Conservation (phyloP, 495 filamentous ascomycete genomes). For the Xylaria intraflava region DNA sequence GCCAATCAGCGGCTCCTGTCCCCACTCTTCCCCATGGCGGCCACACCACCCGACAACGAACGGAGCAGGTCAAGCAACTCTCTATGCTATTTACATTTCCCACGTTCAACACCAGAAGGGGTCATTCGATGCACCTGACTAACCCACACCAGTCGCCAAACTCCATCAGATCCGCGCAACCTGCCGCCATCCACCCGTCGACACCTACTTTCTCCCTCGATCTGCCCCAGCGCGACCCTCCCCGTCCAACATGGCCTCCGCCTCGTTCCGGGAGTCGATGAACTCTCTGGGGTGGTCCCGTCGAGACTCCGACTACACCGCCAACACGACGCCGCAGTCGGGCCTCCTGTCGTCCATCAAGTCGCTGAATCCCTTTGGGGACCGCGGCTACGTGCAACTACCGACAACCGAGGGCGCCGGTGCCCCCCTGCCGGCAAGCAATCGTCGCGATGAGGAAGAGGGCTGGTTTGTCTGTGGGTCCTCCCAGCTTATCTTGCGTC, state of each 20-base stretch:
- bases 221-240: slow-evolving; percentile 3
- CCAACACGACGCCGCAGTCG: slow-evolving; percentile 64
- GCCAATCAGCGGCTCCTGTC: background rate
- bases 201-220: background rate
- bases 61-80: slow-evolving; percentile 6
- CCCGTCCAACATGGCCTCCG: slow-evolving; percentile 75
- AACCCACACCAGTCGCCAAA: slow-evolving; percentile 19
- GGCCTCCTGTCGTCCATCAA: slow-evolving; percentile 75
- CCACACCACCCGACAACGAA: slow-evolving; percentile 2
- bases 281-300: slow-evolving; percentile 94
- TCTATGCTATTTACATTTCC: slow-evolving; percentile 12
- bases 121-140: slow-evolving; percentile 35
- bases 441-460: slow-evolving; percentile 86
- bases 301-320: slow-evolving; percentile 66
- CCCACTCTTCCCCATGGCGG: slow-evolving; percentile 3
- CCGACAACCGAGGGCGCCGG: slow-evolving; percentile 79
- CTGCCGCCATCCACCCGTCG: background rate
- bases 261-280: slow-evolving; percentile 86
- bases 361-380: slow-evolving; percentile 82
- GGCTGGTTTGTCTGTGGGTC: slow-evolving; percentile 94
- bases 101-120: slow-evolving; percentile 16
- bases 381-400: slow-evolving; percentile 83
- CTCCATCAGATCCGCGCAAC: slow-evolving; percentile 1
- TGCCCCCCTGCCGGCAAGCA: slow-evolving; percentile 79
- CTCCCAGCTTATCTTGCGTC: slow-evolving; percentile 8